Evolutionary conservation across 345 rosid species (phyloP).

Genomic region (Anacardium occidentale): DNA sequence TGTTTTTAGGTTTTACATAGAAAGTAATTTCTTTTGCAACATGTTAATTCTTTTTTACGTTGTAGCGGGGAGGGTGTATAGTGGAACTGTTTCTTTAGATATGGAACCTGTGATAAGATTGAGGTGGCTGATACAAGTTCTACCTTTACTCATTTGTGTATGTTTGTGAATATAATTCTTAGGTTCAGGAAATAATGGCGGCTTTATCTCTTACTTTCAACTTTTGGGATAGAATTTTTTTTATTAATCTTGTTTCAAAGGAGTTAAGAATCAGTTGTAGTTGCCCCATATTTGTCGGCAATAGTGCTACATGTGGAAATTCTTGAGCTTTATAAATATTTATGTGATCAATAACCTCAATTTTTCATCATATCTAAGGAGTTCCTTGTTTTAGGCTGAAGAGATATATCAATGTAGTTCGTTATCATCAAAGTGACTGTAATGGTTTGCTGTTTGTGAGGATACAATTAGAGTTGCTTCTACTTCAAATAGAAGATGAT

Average conservation of each 20-base stretch:
- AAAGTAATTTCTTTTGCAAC: background rate
- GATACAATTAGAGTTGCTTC: background rate
- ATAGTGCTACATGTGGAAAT: background rate
- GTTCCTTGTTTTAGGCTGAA: background rate
- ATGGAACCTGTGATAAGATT: conserved; percentile 7
- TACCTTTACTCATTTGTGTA: background rate
- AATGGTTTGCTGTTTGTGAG: conserved; percentile 10
- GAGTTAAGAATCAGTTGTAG: background rate
- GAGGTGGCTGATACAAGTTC: conserved; percentile 15
- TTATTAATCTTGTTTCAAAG: background rate
- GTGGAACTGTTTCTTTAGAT: conserved; percentile 6
- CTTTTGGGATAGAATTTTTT: too few species aligned
- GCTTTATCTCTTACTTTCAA: background rate
- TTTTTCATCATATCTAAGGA: conserved; percentile 1
- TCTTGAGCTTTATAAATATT: background rate
- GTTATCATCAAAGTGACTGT: conserved; percentile 13
- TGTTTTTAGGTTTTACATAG: background rate
- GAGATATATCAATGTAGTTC: conserved; percentile 9
- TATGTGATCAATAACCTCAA: background rate
- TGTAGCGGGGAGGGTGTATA: conserved; percentile 2
- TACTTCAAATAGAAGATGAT: background rate
- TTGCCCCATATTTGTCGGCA: background rate
- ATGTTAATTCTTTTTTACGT: conserved; percentile 1
- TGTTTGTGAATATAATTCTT: background rate
- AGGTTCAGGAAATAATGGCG: background rate